Evolutionary conservation across 1,284 basidiomycete genomes (phyloP), one percentile per base, ranked within the genome.

Genomic region (Cutaneotrichosporon sp.): DNA sequence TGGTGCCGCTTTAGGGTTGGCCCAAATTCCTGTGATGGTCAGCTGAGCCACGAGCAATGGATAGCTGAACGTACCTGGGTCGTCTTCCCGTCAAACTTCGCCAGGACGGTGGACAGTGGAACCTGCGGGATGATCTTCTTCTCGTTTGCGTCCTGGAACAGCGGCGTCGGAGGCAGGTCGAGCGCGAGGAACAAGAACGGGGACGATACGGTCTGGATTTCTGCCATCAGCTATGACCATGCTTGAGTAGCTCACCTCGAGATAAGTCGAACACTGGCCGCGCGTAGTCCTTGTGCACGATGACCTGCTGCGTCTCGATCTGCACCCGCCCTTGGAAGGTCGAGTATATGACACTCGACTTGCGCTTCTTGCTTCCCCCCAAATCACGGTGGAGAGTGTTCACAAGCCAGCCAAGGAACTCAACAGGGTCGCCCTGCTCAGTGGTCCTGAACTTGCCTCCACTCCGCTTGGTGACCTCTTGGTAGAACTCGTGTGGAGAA

Each of bases 61-160:
- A n/a, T n/a, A 17, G 6, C 12, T 4, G 8, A 33, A 52, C 77
- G 70, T 59, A 86, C 89, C 79, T 92, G 88, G 14, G 90, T 88
- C 8, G 86, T 88, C 63, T 77, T 79, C 26, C 96, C 96, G 72
- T 98, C 91, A 75, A 94, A 99, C 76, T 98, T 99, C 39, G 88
- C 82, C n/a, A 98, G 80, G 10, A 98, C 85, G 14, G 86, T 84
- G 44, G 91, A 84, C 55, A 99, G 84, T 43, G 86, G 87, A 41
- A 97, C 90, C 80, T 99, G 96, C 17, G 96, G 96, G 56, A 98
- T 96, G 71, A 97, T 97, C 70, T 97, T 97, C 76, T 97, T 96
- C 76, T 94, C 90, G 43, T 93, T 82, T 16, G 85, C 77, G 70
- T 97, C 93, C 76, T 97, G 94, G 76, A 98, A 97, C 37, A 99